Conservation (phyloP, 176 grass and related monocot species). For the Carex myosuroides region DNA sequence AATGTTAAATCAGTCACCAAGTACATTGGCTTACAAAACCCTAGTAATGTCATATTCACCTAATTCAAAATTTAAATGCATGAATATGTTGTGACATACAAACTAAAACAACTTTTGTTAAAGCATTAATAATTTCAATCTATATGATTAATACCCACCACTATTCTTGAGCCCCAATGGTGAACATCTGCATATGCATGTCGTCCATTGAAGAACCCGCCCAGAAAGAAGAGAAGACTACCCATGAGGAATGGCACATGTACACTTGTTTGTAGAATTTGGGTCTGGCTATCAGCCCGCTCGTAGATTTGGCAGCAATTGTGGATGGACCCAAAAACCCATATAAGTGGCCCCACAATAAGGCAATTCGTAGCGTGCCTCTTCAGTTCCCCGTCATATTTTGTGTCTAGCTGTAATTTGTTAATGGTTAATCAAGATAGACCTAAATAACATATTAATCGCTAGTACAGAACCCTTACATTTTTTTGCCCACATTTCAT, state of each 20-base stretch:
- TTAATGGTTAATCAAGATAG: not conserved
- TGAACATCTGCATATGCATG: not conserved
- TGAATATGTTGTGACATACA: not conserved
- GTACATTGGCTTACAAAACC: not conserved
- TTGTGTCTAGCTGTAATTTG: slow-evolving; percentile 7
- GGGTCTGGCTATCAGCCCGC: slow-evolving; percentile 60
- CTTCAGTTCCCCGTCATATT: slow-evolving; percentile 4
- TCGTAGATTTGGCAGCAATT: slow-evolving; percentile 88
- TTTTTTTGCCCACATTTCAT: not conserved
- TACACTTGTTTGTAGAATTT: slow-evolving; percentile 66
- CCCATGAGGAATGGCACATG: slow-evolving; percentile 65
- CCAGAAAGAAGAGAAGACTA: slow-evolving; percentile 68
- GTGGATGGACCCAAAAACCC: slow-evolving; percentile 47
- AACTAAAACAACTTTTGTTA: not conserved
- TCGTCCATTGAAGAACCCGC: slow-evolving; percentile 29
- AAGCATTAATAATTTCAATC: not conserved
- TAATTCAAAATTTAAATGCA: not conserved
- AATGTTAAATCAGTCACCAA: not conserved
- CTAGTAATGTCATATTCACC: not conserved
- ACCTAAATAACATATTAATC: not conserved
- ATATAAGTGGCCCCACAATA: slow-evolving; percentile 46
- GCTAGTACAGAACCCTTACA: not conserved
- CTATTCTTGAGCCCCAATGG: not conserved
- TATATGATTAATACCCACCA: slow-evolving; percentile 1
- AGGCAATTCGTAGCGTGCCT: slow-evolving; percentile 37